A percentile compares a stretch with the other conserved stretches of the same genome.
Evolutionary conservation across 108 stramenopile genomes (phyloP).

Genomic region (Fragilariopsis cylindrus): DNA sequence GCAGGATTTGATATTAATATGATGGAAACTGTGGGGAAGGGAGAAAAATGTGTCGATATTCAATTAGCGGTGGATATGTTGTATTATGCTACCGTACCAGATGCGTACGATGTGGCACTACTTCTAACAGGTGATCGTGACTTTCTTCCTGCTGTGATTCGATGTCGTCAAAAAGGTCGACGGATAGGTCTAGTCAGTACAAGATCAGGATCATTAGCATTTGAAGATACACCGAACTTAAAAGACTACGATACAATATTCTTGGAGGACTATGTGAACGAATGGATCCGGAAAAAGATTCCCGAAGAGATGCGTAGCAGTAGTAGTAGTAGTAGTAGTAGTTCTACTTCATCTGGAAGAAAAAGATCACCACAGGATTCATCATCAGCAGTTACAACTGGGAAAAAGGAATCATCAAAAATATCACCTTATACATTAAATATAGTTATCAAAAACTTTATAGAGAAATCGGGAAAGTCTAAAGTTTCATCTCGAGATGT

Average conservation of each 20-base stretch:
- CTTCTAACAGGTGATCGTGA: conserved; percentile 85
- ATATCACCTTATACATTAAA: conserved; percentile 56
- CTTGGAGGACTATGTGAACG: conserved; percentile 71
- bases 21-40: conserved; percentile 73
- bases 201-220: conserved; percentile 58
- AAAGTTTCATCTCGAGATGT: conserved; percentile 68
- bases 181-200: conserved; percentile 70
- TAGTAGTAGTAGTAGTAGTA: not conserved
- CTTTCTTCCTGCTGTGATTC: conserved; percentile 83
- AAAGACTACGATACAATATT: conserved; percentile 77
- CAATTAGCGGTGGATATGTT: conserved; percentile 87
- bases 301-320: not conserved
- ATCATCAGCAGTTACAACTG: not conserved
- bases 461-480: conserved; percentile 42
- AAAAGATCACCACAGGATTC: not conserved
- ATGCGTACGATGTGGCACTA: conserved; percentile 88
- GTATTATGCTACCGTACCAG: conserved; percentile 82
- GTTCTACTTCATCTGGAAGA: not conserved
- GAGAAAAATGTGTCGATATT: conserved; percentile 91
- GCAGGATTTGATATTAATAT: conserved; percentile 83
- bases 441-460: conserved; percentile 71
- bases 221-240: conserved; percentile 68
- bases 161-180: conserved; percentile 83
- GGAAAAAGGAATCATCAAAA: not conserved
- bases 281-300: conserved; percentile 48